Conservation (phyloP, 352 stramenopile species). For the Pythium dissotocum region DNA sequence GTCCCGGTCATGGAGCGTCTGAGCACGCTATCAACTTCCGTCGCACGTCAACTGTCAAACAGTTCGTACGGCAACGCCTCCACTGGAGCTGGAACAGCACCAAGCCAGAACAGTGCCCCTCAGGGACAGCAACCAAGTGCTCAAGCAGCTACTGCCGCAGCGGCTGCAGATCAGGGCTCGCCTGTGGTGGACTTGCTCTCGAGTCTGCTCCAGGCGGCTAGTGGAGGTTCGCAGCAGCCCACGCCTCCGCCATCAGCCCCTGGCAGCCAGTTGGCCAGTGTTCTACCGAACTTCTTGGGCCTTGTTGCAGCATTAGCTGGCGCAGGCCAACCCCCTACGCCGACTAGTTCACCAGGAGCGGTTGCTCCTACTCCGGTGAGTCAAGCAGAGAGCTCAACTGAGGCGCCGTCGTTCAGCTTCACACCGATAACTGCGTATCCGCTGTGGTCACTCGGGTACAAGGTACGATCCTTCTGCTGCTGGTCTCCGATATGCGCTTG, state of each 20-base stretch:
- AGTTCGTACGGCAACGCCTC: slow-evolving; percentile 12
- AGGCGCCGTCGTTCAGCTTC: not conserved
- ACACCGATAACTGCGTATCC: not conserved
- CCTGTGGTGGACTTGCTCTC: not conserved
- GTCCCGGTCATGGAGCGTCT: slow-evolving; percentile 21
- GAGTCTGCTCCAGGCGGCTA: not conserved
- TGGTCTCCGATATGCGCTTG: too few relatives aligned
- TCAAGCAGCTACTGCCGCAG: not conserved
- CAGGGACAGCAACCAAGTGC: not conserved
- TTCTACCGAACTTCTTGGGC: not conserved
- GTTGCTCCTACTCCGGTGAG: not conserved
- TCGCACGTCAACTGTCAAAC: slow-evolving; percentile 13
- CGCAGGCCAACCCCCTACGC: not conserved
- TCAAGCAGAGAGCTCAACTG: not conserved
- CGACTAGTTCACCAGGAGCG: not conserved
- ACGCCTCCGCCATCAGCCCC: not conserved
- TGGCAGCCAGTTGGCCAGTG: not conserved
- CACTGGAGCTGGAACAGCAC: not conserved
- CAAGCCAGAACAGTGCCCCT: not conserved
- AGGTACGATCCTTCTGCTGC: not conserved
- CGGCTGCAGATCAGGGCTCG: not conserved
- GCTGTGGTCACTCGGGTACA: not conserved
- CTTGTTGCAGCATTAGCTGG: not conserved
- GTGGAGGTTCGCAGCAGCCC: not conserved
- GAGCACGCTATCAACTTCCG: slow-evolving; percentile 10